Evolutionary conservation across 345 rosid species (phyloP), one percentile per base, ranked within the genome.

Genomic region (Populus davidiana): DNA sequence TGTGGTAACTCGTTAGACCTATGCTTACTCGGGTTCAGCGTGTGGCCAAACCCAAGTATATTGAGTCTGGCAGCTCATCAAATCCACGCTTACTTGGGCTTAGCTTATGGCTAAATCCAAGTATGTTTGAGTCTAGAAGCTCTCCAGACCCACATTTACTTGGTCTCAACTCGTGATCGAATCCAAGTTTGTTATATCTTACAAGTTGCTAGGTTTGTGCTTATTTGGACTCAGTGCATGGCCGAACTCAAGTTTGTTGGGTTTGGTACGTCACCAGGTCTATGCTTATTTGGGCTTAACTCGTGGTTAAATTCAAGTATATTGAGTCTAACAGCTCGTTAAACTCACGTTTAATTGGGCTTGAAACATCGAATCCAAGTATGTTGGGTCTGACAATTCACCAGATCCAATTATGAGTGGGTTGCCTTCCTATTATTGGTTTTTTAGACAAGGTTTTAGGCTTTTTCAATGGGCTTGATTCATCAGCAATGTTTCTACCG

Each of bases 191-290:
- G 36, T 33, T 33, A 33, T 4, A 33, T 33, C 36, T 33, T 0
- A 33, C 1, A 33, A 4, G 36, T 4, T 33, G 1, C 5, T 33
- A 33, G 36, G 1, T 33, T 0, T 33, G 4, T 4, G 1, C 5
- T 33, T 33, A 33, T 33, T 33, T 33, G 5, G 35, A 0, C 35
- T 33, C 0, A 0, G 5, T 0, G 4, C 0, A 33, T 33, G 5
- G 5, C 5, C 0, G 0, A 4, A 4, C 5, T 33, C 5, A 33
- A 33, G 0, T 33, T 4, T 33, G 0, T 33, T 33, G 0, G 5
- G 0, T 33, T 0, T 3, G 5, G 5, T 4, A 33, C 0, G 0
- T 33, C 0, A 0, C 0, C 5, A 3, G 5, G 0, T 33, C 0
- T 0, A 0, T 33, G 35, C 0, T 33, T 33, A 33, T 3, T 33